Conservation (phyloP, 192 early-diverging fungal genomes). For the Mortierella alpina region DNA sequence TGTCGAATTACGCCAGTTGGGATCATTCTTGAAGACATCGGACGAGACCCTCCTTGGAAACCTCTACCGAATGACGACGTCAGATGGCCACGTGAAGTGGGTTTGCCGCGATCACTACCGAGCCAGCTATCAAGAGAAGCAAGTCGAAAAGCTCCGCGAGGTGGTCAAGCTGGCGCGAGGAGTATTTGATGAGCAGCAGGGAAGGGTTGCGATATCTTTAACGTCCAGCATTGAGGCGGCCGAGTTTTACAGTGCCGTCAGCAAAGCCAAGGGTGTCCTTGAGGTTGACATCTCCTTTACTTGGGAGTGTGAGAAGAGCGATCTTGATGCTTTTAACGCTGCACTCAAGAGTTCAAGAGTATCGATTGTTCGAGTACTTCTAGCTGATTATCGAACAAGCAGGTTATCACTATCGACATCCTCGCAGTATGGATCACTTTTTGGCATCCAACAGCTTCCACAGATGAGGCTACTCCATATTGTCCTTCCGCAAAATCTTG, state of each 20-base stretch:
- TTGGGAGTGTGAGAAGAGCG: not conserved
- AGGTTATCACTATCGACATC: conserved; percentile 5
- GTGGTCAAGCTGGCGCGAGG: conserved; percentile 4
- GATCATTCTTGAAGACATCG: conserved; percentile 8
- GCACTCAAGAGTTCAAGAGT: conserved; percentile 11
- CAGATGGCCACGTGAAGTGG: conserved; percentile 31
- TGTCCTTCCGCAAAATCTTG: not conserved
- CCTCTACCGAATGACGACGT: conserved; percentile 21
- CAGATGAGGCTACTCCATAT: conserved; percentile 1
- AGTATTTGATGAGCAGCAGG: conserved; percentile 24
- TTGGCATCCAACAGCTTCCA: not conserved
- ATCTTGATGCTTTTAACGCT: not conserved
- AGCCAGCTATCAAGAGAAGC: conserved; percentile 8
- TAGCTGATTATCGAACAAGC: not conserved
- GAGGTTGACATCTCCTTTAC: not conserved
- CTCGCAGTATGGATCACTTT: not conserved
- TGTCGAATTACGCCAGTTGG: conserved; percentile 20
- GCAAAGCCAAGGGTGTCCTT: conserved; percentile 18
- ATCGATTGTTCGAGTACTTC: conserved; percentile 23
- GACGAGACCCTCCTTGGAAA: conserved; percentile 2
- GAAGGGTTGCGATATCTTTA: conserved; percentile 8
- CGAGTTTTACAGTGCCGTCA: conserved; percentile 15
- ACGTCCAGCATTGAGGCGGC: conserved; percentile 2
- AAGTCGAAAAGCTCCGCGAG: conserved; percentile 9
- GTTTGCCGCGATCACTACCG: conserved; percentile 30